A percentile compares a stretch with the other conserved stretches of the same genome.
Evolutionary conservation across 306 rosid genomes (phyloP).

Genomic region (Glycine latifolia): DNA sequence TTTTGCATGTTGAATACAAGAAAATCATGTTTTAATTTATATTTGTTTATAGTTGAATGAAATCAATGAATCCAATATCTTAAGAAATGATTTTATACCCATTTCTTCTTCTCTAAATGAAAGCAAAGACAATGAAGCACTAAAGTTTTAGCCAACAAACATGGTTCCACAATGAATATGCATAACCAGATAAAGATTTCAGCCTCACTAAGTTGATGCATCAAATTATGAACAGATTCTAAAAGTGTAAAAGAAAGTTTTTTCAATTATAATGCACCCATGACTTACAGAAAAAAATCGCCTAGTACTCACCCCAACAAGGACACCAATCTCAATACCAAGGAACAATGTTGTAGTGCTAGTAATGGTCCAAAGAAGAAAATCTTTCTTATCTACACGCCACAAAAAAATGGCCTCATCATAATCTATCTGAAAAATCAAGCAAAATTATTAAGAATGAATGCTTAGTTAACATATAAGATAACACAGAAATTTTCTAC

Average conservation of each 20-base stretch:
- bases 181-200: conserved; percentile 27
- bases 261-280: conserved; percentile 27
- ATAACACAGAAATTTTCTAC: conserved; percentile 28
- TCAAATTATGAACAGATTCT: conserved; percentile 22
- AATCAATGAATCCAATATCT: conserved; percentile 33
- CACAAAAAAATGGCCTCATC: conserved; percentile 90
- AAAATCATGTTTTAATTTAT: conserved; percentile 20
- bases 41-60: conserved; percentile 20
- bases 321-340: conserved; percentile 97
- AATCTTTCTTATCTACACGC: conserved; percentile 92
- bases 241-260: neutral
- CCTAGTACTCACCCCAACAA: conserved; percentile 83
- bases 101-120: conserved; percentile 13
- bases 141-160: conserved; percentile 30
- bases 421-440: conserved; percentile 83
- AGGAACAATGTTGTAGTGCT: conserved; percentile 79
- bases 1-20: conserved; percentile 15
- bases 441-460: conserved; percentile 35
- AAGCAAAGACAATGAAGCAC: conserved; percentile 14
- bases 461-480: conserved; percentile 33
- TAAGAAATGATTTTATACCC: conserved; percentile 21
- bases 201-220: conserved; percentile 19
- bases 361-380: conserved; percentile 95
- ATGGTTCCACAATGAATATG: conserved; percentile 12
- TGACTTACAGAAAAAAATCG: conserved; percentile 34